phyloP scores from a whole-genome alignment of 805 yeast species.

The Nakazawaea sp. region DNA sequence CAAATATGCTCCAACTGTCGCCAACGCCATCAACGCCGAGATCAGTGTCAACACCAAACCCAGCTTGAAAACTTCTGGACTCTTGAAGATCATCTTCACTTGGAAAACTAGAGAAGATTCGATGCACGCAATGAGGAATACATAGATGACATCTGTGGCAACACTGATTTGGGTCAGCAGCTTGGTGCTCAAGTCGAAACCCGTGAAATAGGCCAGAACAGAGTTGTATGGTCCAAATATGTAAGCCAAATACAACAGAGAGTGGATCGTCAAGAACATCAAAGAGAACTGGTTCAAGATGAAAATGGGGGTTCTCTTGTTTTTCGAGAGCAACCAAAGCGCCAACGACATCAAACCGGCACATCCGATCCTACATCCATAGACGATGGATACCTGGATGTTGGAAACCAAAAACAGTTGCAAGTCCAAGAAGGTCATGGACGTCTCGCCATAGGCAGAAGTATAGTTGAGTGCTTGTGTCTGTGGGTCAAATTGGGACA shows the following conservation, averaged over 20 bases:
- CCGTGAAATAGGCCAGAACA: conserved; percentile 39
- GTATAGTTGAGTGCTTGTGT: conserved; percentile 30
- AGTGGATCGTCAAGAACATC: conserved; percentile 47
- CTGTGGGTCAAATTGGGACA: conserved; percentile 3
- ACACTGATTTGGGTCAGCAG: conserved; percentile 42
- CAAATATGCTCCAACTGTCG: conserved; percentile 55
- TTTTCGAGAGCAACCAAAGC: conserved; percentile 42
- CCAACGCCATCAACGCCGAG: conserved; percentile 38
- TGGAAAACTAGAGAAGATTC: conserved; percentile 68
- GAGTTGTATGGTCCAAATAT: conserved; percentile 46
- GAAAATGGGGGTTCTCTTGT: conserved; percentile 62
- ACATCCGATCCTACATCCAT: conserved; percentile 56
- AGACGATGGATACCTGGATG: conserved; percentile 35
- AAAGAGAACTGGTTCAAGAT: conserved; percentile 62
- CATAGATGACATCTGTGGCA: conserved; percentile 55
- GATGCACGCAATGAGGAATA: conserved; percentile 52
- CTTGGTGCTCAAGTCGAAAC: conserved; percentile 31
- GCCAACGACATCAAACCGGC: conserved; percentile 38
- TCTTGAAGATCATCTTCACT: conserved; percentile 59
- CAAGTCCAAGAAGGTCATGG: conserved; percentile 32
- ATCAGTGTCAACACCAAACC: conserved; percentile 32
- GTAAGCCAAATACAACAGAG: conserved; percentile 51
- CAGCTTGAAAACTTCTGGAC: conserved; percentile 39
- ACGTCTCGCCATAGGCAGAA: conserved; percentile 31
- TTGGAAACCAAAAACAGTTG: conserved; percentile 28